Percentiles rank a stretch among this genome's conserved stretches.
Evolutionary conservation across 257 asterid species (phyloP).

Genomic region (Catharanthus roseus): DNA sequence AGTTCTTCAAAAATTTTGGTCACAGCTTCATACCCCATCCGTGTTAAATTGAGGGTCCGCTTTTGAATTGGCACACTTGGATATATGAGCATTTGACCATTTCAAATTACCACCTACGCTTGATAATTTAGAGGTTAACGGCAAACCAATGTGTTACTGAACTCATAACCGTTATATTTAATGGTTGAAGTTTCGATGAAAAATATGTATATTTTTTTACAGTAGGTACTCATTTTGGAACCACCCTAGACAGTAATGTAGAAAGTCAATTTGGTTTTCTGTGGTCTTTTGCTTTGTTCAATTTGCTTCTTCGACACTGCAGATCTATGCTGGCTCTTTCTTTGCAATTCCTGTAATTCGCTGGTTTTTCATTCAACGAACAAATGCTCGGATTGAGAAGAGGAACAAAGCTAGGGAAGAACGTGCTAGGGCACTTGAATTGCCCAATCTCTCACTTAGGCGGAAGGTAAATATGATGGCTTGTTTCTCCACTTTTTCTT

Average conservation of each 20-base stretch:
- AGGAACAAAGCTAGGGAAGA: conserved; percentile 68
- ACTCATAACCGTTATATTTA: too few species aligned
- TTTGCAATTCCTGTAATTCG: conserved; percentile 83
- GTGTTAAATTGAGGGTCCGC: too few species aligned
- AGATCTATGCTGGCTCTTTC: conserved; percentile 96
- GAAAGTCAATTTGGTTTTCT: neutral
- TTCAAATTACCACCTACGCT: too few species aligned
- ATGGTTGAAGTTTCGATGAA: too few species aligned
- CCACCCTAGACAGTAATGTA: neutral
- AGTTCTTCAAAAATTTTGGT: neutral
- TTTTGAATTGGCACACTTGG: too few species aligned
- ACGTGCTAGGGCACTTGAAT: conserved; percentile 62
- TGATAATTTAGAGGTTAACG: too few species aligned
- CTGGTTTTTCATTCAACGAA: conserved; percentile 62
- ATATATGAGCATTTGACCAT: too few species aligned
- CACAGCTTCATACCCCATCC: neutral
- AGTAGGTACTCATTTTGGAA: too few species aligned
- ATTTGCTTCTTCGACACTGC: conserved; percentile 25
- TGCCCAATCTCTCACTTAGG: conserved; percentile 68
- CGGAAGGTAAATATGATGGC: conserved; percentile 55
- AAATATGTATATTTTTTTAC: too few species aligned
- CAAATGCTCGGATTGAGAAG: conserved; percentile 54
- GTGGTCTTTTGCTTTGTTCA: neutral
- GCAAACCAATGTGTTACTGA: too few species aligned
- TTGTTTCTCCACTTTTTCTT: neutral